Evolutionary conservation across 257 asterid species (phyloP).

Genomic region (Solanum chmielewskii): DNA sequence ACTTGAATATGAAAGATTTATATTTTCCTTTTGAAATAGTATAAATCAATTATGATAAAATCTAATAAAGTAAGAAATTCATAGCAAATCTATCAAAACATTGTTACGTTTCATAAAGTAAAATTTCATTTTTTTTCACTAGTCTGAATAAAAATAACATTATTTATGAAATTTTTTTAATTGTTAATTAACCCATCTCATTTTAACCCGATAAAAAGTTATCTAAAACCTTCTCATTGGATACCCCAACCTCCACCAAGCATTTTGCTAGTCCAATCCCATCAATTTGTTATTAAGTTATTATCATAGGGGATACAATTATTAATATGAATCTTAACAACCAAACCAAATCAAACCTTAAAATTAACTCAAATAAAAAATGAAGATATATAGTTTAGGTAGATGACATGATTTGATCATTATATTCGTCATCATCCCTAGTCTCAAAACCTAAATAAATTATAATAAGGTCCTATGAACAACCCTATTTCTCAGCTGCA

Average conservation of each 20-base stretch:
- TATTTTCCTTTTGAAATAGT: background rate
- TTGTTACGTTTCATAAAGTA: background rate
- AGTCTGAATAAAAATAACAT: background rate
- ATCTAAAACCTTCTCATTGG: background rate
- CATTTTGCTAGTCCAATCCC: background rate
- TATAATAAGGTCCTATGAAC: background rate
- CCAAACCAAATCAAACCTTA: conserved; percentile 3
- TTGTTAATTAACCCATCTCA: background rate
- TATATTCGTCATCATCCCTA: background rate
- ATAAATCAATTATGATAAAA: background rate
- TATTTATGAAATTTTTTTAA: background rate
- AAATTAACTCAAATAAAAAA: background rate
- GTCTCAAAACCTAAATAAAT: background rate
- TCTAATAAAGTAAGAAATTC: background rate
- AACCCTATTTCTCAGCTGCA: background rate
- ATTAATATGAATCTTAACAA: background rate
- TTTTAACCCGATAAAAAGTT: background rate
- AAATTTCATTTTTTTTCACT: background rate
- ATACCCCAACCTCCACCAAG: background rate
- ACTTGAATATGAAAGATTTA: background rate
- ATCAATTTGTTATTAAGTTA: background rate
- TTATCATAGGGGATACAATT: background rate
- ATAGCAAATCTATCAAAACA: background rate
- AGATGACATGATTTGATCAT: conserved; percentile 6
- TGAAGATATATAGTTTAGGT: background rate